Conservation (phyloP, 2,329 filamentous ascomycete genomes). For the Talaromyces albobiverticillius region DNA sequence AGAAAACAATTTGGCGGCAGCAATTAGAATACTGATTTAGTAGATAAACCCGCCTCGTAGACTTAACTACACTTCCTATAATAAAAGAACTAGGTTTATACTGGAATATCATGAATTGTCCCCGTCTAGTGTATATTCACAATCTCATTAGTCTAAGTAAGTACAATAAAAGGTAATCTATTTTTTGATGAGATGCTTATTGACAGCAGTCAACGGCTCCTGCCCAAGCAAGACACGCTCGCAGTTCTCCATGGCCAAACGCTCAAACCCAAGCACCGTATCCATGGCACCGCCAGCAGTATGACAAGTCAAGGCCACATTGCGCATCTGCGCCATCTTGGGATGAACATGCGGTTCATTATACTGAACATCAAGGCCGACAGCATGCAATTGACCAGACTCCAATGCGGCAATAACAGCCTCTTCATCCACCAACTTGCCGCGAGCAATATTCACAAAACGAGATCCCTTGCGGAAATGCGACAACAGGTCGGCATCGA, state of each 20-base stretch:
- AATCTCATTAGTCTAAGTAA: too few relatives aligned
- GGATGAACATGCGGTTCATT: constrained; percentile 52
- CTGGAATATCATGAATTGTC: too few relatives aligned
- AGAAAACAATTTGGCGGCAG: not conserved
- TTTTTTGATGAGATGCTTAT: constrained; percentile 13
- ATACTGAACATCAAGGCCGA: constrained; percentile 54
- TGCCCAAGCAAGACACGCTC: constrained; percentile 12
- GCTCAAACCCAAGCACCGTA: constrained; percentile 48
- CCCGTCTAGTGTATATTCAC: too few relatives aligned
- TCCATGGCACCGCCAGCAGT: constrained; percentile 47
- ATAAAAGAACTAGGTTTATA: too few relatives aligned
- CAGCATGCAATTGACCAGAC: constrained; percentile 44
- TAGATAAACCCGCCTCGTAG: not conserved
- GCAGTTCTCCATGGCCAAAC: constrained; percentile 45
- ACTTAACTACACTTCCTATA: too few relatives aligned
- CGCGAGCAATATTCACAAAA: constrained; percentile 54
- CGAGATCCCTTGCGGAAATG: constrained; percentile 49
- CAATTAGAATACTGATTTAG: not conserved
- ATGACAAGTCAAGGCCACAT: constrained; percentile 47
- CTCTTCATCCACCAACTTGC: constrained; percentile 52
- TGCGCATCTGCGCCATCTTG: constrained; percentile 37
- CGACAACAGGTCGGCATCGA: constrained; percentile 40
- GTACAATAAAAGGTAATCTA: too few relatives aligned
- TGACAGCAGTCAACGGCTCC: constrained; percentile 13
- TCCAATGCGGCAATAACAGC: constrained; percentile 49